Evolutionary conservation across 495 filamentous ascomycete genomes (phyloP).

Genomic region (Aspergillus diversus): DNA sequence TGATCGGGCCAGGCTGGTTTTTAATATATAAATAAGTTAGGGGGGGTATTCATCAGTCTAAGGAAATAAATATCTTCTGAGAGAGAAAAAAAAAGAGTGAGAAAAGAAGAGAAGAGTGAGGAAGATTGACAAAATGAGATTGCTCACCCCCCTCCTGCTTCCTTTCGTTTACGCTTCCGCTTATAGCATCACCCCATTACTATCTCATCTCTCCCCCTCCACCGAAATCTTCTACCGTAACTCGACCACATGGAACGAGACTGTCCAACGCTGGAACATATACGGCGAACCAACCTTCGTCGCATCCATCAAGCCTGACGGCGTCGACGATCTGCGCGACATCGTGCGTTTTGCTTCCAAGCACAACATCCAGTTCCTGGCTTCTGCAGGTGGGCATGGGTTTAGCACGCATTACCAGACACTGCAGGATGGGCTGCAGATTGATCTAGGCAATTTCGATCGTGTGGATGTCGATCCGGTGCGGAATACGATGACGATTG

Average conservation of each 20-base stretch:
- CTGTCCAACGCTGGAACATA: neutral
- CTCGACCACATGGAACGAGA: neutral
- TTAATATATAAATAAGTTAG: too few species aligned
- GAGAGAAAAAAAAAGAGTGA: too few species aligned
- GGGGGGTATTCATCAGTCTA: too few species aligned
- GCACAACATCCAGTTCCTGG: constrained; percentile 38
- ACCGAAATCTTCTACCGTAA: neutral
- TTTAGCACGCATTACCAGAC: constrained; percentile 23
- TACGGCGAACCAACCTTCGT: neutral
- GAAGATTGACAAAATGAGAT: too few species aligned
- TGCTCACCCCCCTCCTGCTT: too few species aligned
- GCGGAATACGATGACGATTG: constrained; percentile 27
- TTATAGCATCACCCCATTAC: too few species aligned
- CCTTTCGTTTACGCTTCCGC: too few species aligned
- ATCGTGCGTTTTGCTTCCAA: constrained; percentile 11
- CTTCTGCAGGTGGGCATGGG: constrained; percentile 38
- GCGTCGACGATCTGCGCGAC: neutral
- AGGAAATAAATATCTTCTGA: too few species aligned
- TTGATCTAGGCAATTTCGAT: constrained; percentile 38
- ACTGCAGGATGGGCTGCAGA: constrained; percentile 30
- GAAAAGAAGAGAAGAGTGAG: too few species aligned
- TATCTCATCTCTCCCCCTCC: neutral
- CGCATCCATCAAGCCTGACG: neutral
- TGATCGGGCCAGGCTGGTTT: too few species aligned
- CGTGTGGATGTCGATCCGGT: constrained; percentile 20